These are phyloP conservation scores for Terana coerulea DNA, from an alignment of 768 basidiomycete species.

Conservation along the genomic window DNA sequence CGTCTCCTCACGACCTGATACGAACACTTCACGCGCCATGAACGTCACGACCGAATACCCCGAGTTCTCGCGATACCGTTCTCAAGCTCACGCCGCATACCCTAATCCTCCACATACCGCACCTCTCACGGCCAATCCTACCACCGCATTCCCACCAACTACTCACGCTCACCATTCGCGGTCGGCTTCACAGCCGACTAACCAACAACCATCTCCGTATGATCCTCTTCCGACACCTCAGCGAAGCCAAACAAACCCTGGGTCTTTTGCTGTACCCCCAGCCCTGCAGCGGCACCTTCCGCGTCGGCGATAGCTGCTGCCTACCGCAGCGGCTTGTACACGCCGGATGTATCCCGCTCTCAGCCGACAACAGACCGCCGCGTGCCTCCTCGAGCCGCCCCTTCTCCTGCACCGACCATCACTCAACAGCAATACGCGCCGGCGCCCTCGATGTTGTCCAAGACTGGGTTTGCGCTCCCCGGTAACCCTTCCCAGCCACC, in stretches of 20 bases:
- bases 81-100: constrained; percentile 14
- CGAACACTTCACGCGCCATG: constrained; percentile 18
- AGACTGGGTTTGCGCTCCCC: constrained; percentile 13
- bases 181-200: constrained; percentile 8
- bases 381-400: constrained; percentile 21
- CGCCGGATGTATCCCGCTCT: constrained; percentile 6
- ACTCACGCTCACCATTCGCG: constrained; percentile 4
- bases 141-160: not conserved
- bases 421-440: constrained; percentile 11
- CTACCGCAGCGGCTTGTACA: constrained; percentile 11
- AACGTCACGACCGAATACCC: constrained; percentile 24
- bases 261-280: not conserved
- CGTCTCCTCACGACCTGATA: constrained; percentile 23
- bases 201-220: not conserved
- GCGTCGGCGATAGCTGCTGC: constrained; percentile 16
- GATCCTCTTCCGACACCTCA: not conserved
- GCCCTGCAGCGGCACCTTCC: constrained; percentile 12
- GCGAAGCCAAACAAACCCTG: not conserved
- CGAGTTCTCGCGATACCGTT: constrained; percentile 24
- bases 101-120: constrained; percentile 2
- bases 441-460: constrained; percentile 14
- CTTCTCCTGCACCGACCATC: constrained; percentile 21
- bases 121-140: constrained; percentile 1
- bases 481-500: constrained; percentile 12
- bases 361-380: constrained; percentile 15